Evolutionary conservation across 805 yeast species (phyloP), one percentile per base, ranked within the genome.

Genomic region (Saccharomycopsis schoenii): DNA sequence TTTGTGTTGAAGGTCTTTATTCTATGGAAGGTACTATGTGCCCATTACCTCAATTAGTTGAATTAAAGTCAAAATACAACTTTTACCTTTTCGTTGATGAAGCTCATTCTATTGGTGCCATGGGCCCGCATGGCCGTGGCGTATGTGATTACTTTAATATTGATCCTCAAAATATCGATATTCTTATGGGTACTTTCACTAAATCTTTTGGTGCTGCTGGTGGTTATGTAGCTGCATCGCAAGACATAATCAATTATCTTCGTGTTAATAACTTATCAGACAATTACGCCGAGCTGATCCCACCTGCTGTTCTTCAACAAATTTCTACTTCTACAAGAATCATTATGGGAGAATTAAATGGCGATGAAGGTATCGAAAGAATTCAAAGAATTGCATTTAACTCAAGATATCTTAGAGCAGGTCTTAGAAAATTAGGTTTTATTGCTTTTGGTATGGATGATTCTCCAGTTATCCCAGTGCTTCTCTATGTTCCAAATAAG

Each of bases 181-280:
- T 94, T 64, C 75, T 94, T 66, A 94, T 94, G 99, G 99, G 99
- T 58, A 94, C 99, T 8, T 82, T 94, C 61, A 96, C 99, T 58
- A 94, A 94, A 74, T 89, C 97, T 1, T 94, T 94, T 72, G 99
- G 99, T 71, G 98, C 99, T 17, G 90, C 98, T 51, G 99, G 99
- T 70, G 99, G 99, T 56, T 94, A 94, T 71, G 77, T 94, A 65
- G 93, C 97, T n/a, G 96, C 87, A 55, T 79, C 79, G 65, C 80
- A 83, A 69, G 75, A 73, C 56, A 74, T 89, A 39, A 86, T 93
- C 57, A 92, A 90, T 68, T 81, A 85, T 68, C 76, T 94, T 64
- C 83, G 92, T 73, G 67, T 88, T 50, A 85, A 83, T 67, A 83
- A 89, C 68, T 79, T 89, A 66, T 86, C 92, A 37, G 82, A 85